phyloP scores from a whole-genome alignment of 129 eudicot genomes.

The Pseudognaphalium luteoalbum region DNA sequence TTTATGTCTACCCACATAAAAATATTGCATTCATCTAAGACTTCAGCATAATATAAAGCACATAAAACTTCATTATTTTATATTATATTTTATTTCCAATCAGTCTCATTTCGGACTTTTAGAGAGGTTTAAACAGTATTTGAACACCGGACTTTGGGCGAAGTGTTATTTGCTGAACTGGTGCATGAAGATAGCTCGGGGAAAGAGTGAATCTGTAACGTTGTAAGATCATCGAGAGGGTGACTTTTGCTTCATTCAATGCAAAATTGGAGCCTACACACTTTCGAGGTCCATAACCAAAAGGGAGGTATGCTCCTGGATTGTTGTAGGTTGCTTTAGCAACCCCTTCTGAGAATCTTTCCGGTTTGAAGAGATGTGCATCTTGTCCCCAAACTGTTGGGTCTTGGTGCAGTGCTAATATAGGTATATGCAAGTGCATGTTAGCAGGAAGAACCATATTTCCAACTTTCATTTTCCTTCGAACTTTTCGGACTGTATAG shows the following conservation, averaged over 20 bases:
- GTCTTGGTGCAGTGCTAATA: conserved; percentile 60
- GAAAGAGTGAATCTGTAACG: conserved; percentile 45
- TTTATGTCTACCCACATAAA: no score
- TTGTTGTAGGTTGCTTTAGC: conserved; percentile 59
- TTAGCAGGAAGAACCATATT: conserved; percentile 42
- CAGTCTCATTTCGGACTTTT: no score
- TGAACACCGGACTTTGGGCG: conserved; percentile 55
- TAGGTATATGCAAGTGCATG: conserved; percentile 40
- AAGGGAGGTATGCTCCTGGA: conserved; percentile 51
- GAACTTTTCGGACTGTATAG: conserved; percentile 34
- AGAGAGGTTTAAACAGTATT: conserved; percentile 40
- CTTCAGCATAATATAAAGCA: no score
- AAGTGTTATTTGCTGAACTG: conserved; percentile 40
- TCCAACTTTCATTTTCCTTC: conserved; percentile 39
- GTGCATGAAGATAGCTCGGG: conserved; percentile 52
- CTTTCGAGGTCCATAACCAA: conserved; percentile 64
- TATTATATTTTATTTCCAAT: no score
- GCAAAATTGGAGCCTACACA: conserved; percentile 56
- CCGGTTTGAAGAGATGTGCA: conserved; percentile 60
- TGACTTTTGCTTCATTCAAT: conserved; percentile 51
- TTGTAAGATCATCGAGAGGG: conserved; percentile 61
- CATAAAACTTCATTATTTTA: no score
- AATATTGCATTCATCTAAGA: no score
- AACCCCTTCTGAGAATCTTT: conserved; percentile 59
- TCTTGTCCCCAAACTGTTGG: conserved; percentile 69